Evolutionary conservation across 1,284 basidiomycete genomes (phyloP).

Genomic region (Cronartium quercuum): DNA sequence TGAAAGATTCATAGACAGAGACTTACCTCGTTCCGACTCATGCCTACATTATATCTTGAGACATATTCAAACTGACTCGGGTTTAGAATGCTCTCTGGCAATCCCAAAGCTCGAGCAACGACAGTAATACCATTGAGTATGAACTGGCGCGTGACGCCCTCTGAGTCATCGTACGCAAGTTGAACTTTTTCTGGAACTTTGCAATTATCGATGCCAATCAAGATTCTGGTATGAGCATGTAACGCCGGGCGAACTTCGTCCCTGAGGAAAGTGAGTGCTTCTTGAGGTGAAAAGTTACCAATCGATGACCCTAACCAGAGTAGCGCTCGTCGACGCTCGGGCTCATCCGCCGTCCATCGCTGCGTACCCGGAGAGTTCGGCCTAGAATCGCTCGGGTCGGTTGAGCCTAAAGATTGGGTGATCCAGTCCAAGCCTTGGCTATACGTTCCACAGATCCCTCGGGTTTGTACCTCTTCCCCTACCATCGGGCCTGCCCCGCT

Average conservation of each 20-base stretch:
- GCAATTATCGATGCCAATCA: conserved; percentile 78
- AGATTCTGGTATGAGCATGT: conserved; percentile 56
- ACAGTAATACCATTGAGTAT: conserved; percentile 81
- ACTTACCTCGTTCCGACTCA: conserved; percentile 57
- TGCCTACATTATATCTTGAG: conserved; percentile 64
- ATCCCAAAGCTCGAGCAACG: conserved; percentile 50
- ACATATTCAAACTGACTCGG: conserved; percentile 75
- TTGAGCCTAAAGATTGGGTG: conserved; percentile 47
- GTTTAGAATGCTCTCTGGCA: conserved; percentile 55
- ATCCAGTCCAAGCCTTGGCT: conserved; percentile 64
- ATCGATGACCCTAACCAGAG: conserved; percentile 91
- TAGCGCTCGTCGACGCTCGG: conserved; percentile 55
- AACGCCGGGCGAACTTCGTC: conserved; percentile 61
- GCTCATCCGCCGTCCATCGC: conserved; percentile 21
- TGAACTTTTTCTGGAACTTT: conserved; percentile 64
- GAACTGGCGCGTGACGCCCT: conserved; percentile 70
- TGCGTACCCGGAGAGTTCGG: not conserved
- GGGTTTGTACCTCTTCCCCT: conserved; percentile 44
- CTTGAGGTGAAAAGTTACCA: conserved; percentile 79
- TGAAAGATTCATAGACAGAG: not conserved
- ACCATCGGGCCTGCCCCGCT: conserved; percentile 23
- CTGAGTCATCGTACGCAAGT: conserved; percentile 54
- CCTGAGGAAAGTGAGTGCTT: conserved; percentile 68
- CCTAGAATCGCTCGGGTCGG: not conserved
- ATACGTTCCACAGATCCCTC: conserved; percentile 81